These are phyloP conservation scores for Pseudonitzschia multiseries DNA, from an alignment of 108 stramenopile genomes.

Conservation along the genomic window DNA sequence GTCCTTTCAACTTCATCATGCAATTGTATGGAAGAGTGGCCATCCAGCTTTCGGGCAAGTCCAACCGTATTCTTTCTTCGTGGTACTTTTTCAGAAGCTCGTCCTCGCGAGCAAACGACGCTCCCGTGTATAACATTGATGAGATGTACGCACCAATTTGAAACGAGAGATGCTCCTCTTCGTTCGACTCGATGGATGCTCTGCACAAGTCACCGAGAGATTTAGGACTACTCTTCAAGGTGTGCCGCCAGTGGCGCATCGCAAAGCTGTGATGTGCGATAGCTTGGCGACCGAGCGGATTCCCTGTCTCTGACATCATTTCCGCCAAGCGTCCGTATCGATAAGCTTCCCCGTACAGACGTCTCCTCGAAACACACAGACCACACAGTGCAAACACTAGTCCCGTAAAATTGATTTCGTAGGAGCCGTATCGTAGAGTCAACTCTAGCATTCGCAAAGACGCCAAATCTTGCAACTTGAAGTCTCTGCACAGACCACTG, in stretches of 20 bases:
- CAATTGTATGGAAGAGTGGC: conserved; percentile 5
- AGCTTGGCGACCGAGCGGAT: conserved; percentile 13
- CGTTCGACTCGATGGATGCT: not conserved
- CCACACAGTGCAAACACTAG: conserved; percentile 8
- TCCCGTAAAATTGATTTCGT: conserved; percentile 4
- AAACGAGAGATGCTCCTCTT: conserved; percentile 16
- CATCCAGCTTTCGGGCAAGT: conserved; percentile 10
- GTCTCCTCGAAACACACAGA: conserved; percentile 3
- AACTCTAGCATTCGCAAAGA: conserved; percentile 17
- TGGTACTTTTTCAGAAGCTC: conserved; percentile 8
- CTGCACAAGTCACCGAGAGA: not conserved
- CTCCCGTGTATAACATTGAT: conserved; percentile 11
- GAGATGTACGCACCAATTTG: conserved; percentile 26
- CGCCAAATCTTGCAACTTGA: conserved; percentile 2
- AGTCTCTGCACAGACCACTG: conserved; percentile 15
- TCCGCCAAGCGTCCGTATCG: conserved; percentile 18
- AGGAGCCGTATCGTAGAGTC: conserved; percentile 16
- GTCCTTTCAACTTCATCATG: conserved; percentile 14
- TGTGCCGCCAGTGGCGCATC: conserved; percentile 6
- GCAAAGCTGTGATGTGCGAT: conserved; percentile 5
- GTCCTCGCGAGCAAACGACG: conserved; percentile 7
- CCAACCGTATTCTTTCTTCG: conserved; percentile 2
- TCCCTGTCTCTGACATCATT: conserved; percentile 13
- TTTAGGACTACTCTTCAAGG: not conserved
- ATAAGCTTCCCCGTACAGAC: conserved; percentile 15